Conservation (phyloP, 2,329 filamentous ascomycete species). For the Talaromyces islandicus region DNA sequence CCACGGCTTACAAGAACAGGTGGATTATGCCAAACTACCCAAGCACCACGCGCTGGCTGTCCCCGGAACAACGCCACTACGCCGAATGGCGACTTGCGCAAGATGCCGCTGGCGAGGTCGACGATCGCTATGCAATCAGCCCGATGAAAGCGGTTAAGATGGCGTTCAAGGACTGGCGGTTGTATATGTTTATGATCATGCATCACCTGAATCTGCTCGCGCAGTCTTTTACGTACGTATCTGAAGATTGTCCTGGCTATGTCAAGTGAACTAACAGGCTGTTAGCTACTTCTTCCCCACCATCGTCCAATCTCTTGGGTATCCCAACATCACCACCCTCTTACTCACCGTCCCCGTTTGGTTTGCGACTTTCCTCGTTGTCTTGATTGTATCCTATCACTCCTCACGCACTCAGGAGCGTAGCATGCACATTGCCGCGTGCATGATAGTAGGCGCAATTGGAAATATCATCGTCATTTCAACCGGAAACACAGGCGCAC, state of each 20-base stretch:
- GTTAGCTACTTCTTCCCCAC: neutral
- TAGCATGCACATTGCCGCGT: too few relatives aligned
- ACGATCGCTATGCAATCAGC: constrained; percentile 2
- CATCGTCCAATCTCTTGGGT: neutral
- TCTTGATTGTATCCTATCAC: too few relatives aligned
- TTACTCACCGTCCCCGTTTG: neutral
- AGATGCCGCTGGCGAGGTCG: neutral
- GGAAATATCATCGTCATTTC: neutral
- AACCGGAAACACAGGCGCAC: neutral
- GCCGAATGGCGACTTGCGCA: neutral
- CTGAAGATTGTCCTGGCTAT: too few relatives aligned
- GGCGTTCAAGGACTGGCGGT: neutral
- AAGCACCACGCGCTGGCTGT: constrained; percentile 62
- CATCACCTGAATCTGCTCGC: neutral
- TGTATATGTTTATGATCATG: neutral
- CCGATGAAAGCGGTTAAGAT: neutral
- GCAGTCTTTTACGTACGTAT: neutral
- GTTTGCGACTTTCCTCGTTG: too few relatives aligned
- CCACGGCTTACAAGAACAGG: too few relatives aligned
- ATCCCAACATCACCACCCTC: neutral
- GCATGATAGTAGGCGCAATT: too few relatives aligned
- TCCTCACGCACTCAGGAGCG: too few relatives aligned
- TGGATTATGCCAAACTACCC: constrained; percentile 58
- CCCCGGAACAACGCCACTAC: constrained; percentile 52
- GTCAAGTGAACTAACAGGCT: too few relatives aligned